Evolutionary conservation across 345 rosid genomes (phyloP).

Genomic region (Rhodamnia argentea): DNA sequence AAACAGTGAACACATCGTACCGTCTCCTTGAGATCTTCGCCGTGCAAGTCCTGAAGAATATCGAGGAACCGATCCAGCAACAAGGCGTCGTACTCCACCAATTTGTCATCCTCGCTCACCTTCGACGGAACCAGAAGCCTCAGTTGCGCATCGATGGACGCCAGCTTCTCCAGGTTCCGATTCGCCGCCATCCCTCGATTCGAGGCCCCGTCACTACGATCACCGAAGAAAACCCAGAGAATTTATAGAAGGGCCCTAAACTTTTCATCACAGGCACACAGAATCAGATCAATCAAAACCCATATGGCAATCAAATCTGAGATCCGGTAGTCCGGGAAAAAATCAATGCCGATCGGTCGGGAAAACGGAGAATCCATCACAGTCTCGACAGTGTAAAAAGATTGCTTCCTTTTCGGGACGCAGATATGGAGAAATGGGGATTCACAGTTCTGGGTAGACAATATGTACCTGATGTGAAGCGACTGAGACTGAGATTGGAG

Average conservation of each 20-base stretch:
- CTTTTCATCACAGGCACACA: background rate
- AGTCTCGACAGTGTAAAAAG: background rate
- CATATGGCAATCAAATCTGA: background rate
- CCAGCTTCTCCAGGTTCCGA: constrained; percentile 75
- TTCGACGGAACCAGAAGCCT: constrained; percentile 69
- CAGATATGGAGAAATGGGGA: background rate
- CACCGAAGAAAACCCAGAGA: background rate
- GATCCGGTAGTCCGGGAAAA: background rate
- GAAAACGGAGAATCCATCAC: background rate
- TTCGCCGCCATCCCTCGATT: constrained; percentile 32
- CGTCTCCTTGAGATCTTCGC: constrained; percentile 92
- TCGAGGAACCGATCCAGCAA: constrained; percentile 95
- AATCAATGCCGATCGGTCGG: background rate
- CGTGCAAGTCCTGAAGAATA: constrained; percentile 90
- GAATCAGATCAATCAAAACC: background rate
- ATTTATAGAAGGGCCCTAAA: no score
- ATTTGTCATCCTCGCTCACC: constrained; percentile 94
- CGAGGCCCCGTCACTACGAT: background rate
- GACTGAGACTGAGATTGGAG: background rate
- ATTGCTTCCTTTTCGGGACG: background rate
- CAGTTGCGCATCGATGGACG: constrained; percentile 94
- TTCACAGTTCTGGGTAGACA: background rate
- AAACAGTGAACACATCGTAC: constrained; percentile 14
- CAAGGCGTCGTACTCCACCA: constrained; percentile 91
- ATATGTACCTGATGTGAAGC: background rate